Conservation (phyloP, 768 basidiomycete species). For the Ephemerocybe angulata region DNA sequence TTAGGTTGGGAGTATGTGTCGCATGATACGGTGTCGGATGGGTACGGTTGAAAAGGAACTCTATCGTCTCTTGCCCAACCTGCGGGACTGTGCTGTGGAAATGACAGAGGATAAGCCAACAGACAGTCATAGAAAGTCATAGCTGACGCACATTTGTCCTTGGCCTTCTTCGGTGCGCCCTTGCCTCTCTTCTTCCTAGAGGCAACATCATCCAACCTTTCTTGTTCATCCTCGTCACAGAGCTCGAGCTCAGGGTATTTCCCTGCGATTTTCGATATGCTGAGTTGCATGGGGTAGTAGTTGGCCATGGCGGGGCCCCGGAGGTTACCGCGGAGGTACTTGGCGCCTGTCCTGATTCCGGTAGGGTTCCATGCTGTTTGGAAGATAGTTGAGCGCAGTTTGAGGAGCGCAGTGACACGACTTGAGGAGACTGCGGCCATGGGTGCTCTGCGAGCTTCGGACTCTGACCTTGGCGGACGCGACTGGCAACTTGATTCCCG, state of each 20-base stretch:
- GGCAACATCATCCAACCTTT: slow-evolving; percentile 65
- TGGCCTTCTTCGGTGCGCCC: slow-evolving; percentile 80
- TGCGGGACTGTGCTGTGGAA: slow-evolving; percentile 1
- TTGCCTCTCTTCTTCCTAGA: slow-evolving; percentile 73
- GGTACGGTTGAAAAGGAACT: not conserved
- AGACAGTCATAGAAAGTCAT: not conserved
- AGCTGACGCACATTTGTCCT: slow-evolving; percentile 50
- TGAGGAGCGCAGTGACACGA: slow-evolving; percentile 57
- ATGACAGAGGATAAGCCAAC: not conserved
- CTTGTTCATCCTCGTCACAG: slow-evolving; percentile 62
- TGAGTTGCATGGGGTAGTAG: slow-evolving; percentile 72
- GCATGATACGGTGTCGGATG: not conserved
- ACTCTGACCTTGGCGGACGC: not conserved
- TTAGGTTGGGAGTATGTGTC: not conserved
- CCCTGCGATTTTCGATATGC: slow-evolving; percentile 49
- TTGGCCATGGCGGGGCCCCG: slow-evolving; percentile 81
- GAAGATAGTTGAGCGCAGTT: slow-evolving; percentile 72
- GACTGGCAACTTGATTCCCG: not conserved
- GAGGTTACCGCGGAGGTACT: slow-evolving; percentile 80
- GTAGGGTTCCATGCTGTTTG: slow-evolving; percentile 87
- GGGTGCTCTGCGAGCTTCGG: not conserved
- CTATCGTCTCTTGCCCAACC: slow-evolving; percentile 10
- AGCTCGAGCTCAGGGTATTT: slow-evolving; percentile 56
- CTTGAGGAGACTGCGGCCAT: not conserved
- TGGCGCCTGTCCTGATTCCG: slow-evolving; percentile 79